These are phyloP conservation scores for Neopestalotiopsis rosae DNA, from an alignment of 2,329 filamentous ascomycete species.

Conservation along the genomic window DNA sequence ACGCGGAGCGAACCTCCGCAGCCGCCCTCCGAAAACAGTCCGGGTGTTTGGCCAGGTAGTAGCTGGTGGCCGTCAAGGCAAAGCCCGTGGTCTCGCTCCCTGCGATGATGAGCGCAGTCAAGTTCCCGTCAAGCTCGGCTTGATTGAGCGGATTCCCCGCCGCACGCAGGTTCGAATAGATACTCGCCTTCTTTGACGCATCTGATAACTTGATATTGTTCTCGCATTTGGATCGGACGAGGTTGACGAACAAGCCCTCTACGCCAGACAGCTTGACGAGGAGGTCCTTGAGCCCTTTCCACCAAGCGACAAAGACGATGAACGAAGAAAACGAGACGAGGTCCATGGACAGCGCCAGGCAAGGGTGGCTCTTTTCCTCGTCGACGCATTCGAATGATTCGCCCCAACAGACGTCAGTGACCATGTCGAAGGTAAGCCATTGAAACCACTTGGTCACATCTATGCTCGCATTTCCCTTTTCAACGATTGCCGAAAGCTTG, in stretches of 20 bases:
- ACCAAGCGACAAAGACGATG: conserved; percentile 14
- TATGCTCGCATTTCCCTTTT: neutral
- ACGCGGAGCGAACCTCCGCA: neutral
- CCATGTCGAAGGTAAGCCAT: conserved; percentile 17
- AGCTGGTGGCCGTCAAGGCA: neutral
- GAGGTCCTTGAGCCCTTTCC: conserved; percentile 14
- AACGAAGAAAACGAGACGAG: conserved; percentile 13
- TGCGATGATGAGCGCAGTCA: conserved; percentile 5
- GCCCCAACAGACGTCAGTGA: conserved; percentile 12
- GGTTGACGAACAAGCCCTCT: conserved; percentile 7
- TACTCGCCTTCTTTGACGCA: conserved; percentile 11
- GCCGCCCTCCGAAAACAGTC: conserved; percentile 1
- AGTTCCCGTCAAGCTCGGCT: conserved; percentile 11
- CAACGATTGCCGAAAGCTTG: neutral
- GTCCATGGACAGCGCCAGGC: conserved; percentile 16
- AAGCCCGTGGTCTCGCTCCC: conserved; percentile 12
- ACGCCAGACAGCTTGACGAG: conserved; percentile 12
- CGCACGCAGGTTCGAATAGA: neutral
- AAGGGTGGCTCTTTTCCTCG: conserved; percentile 8
- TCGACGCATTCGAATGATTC: conserved; percentile 14
- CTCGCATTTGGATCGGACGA: conserved; percentile 12
- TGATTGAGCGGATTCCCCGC: neutral
- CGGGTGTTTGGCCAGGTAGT: conserved; percentile 7
- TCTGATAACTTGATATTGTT: neutral
- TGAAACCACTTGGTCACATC: conserved; percentile 13